Base-by-base conservation (phyloP, 768 basidiomycete genomes). In the Suillus clintonianus region DNA sequence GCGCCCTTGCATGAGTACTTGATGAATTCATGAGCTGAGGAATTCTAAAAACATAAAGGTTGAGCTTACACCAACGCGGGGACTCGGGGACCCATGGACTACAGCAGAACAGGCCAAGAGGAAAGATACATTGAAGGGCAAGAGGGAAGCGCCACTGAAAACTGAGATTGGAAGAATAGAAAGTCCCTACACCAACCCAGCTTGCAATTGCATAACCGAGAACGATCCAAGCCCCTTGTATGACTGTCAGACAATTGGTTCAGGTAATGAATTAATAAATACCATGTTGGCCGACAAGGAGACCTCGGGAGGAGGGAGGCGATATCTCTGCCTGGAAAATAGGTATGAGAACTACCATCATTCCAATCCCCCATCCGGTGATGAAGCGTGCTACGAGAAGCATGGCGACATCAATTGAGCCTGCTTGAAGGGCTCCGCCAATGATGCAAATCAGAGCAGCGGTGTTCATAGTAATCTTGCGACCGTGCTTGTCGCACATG, bases 351-450 rank as follows among this genome's bases (percentile, higher is more conserved):
- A 61, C 51, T 5, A 56, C 60, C 51, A 61, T 56, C 60, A 61
- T 61, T n/a, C 51, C 60, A 57, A 56, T 34, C 8, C 60, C 51
- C 51, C 60, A 61, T 30, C 54, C 60, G 11, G 60, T 55, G 60
- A 61, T 58, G 17, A 61, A 58, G 11, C 34, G 60, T 4, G 60
- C 54, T 17, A 39, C 54, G 7, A 61, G 54, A 30, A 61, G 27
- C 60, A 61, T 39, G 15, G 54, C 60, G 6, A 56, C 37, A 41
- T 58, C 11, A 5, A 61, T 55, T 2, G 60, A 61, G 27, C 54
- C 54, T 19, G 60, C 54, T 41, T 61, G 48, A 53, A 62, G 61
- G 15, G 61, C 56, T 59, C 53, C 56, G 9, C 56, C 61, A 56
- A 39, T 37, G 8, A 41, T 32, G 34, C 36, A 51, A 27, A 61